Evolutionary conservation across 305 asterid species (phyloP), one percentile per base, ranked within the genome.

Genomic region (Vinca major): DNA sequence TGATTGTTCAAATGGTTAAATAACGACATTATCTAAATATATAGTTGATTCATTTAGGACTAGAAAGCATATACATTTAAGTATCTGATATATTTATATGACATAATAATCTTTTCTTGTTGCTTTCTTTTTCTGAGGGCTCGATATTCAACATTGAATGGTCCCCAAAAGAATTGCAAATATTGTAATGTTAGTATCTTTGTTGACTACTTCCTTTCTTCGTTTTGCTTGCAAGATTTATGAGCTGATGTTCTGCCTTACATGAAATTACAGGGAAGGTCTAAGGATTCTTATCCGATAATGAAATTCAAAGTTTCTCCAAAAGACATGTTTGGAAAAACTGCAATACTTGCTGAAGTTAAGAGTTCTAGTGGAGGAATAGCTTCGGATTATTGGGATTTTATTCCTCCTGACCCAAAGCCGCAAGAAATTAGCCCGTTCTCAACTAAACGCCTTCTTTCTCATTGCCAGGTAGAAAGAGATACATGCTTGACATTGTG

Each of bases 381-480:
- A 69, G 85, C 96, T 70, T 67, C 85, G 69, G 96, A 89, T 78
- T 94, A 89, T 84, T 94, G 99, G 99, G 86, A 86, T 77, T 64
- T 91, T 68, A 80, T 94, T 68, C 95, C 93, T 69, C 69, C 78
- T 70, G 97, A 89, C 73, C 74, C 84, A 67, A 73, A 73, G 61
- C 80, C 74, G 67, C 91, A 78, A 19, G 72, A 71, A 64, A 66
- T 33, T 65, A 69, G 50, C 52, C 60, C 63, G 72, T 82, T 79
- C 62, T 53, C 85, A 33, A 85, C 75, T 71, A 84, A 54, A 74
- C 82, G 90, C 70, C 74, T 89, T 80, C 77, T 94, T 67, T 75
- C 83, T 74, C 95, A 90, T 74, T 83, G 90, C 62, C 99, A 94
- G 84, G 99, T 91, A 82, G 77, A 63, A 43, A 61, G 76, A 63